phyloP scores from a whole-genome alignment of 768 basidiomycete species.

The Suillus lakei region DNA sequence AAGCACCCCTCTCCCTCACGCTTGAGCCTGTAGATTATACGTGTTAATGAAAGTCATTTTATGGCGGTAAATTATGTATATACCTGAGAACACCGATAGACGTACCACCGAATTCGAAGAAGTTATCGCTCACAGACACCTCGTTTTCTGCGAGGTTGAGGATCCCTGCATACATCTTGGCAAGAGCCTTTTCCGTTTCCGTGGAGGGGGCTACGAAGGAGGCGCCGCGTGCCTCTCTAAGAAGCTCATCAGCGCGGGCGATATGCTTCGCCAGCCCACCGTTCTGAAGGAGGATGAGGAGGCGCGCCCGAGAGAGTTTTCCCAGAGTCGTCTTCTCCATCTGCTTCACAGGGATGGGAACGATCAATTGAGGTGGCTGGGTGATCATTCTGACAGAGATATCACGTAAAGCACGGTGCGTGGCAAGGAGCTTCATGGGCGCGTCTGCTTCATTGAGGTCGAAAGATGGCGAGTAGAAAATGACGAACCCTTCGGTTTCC shows the following conservation, averaged over 20 bases:
- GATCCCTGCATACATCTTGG: conserved; percentile 35
- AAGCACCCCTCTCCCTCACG: conserved; percentile 33
- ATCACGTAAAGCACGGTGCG: conserved; percentile 36
- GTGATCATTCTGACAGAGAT: conserved; percentile 36
- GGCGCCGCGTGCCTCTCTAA: conserved; percentile 26
- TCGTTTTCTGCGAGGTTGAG: conserved; percentile 30
- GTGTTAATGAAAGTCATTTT: neutral
- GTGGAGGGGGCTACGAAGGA: conserved; percentile 27
- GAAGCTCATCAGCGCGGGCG: conserved; percentile 30
- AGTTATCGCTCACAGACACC: conserved; percentile 36
- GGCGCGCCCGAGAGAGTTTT: conserved; percentile 47
- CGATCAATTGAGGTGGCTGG: conserved; percentile 40
- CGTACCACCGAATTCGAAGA: conserved; percentile 47
- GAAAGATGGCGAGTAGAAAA: conserved; percentile 41
- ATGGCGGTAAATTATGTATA: neutral
- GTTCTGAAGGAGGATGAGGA: conserved; percentile 39
- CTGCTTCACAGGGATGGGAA: conserved; percentile 43
- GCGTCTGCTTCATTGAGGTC: conserved; percentile 29
- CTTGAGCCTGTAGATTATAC: conserved; percentile 21
- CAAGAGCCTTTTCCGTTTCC: conserved; percentile 33
- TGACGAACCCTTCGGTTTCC: conserved; percentile 45
- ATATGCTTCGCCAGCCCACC: conserved; percentile 39
- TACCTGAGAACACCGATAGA: conserved; percentile 42
- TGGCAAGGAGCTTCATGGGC: conserved; percentile 24
- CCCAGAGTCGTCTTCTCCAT: conserved; percentile 50